Evolutionary conservation across 495 filamentous ascomycete genomes (phyloP), one percentile per base, ranked within the genome.

Genomic region (Penicillium paradoxum): DNA sequence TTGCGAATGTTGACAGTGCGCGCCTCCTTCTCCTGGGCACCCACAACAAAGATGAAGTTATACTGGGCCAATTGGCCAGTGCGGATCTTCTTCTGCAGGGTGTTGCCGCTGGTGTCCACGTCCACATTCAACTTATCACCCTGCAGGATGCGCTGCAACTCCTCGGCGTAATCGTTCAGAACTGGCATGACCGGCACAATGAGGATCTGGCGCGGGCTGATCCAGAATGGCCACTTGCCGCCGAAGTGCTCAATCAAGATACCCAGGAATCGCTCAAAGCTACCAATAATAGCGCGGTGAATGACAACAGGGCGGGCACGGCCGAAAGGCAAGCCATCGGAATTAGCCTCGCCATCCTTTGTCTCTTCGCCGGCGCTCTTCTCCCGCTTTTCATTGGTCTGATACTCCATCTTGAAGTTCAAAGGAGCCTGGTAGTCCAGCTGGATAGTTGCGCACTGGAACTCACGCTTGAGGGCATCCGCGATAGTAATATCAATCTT

Each of bases 201-300:
- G 54, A 97, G 74, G 42, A 97, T 81, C 73, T 98, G 93, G 17
- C 92, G 84, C 22, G 93, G 93, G 56, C 85, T 91, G 52, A 98
- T 72, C 93, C 93, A 98, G 80, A 97, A 96, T 0, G 93, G 93
- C 92, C 92, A 97, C 73, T 96, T 96, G 56, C 93, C 93, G 36
- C 77, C 93, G 64, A 96, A 98, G 68, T 97, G 93, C 74, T 98
- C 93, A 21, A 79, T 90, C 50, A 97, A 73, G 56, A 98, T 95
- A 49, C 86, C 93, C 53, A 95, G 86, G 74, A 98, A 96, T 39
- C 93, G 87, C 75, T 98, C 93, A 60, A 97, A 89, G 57, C 84
- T 89, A 48, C 93, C 93, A 45, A 89, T 85, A 66, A 98, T 93
- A 42, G 93, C 93, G 54, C 93, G 88, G 71, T 97, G 93, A 54